phyloP scores from a whole-genome alignment of 1,139 yeast genomes.

The Fermentozyma sake region DNA sequence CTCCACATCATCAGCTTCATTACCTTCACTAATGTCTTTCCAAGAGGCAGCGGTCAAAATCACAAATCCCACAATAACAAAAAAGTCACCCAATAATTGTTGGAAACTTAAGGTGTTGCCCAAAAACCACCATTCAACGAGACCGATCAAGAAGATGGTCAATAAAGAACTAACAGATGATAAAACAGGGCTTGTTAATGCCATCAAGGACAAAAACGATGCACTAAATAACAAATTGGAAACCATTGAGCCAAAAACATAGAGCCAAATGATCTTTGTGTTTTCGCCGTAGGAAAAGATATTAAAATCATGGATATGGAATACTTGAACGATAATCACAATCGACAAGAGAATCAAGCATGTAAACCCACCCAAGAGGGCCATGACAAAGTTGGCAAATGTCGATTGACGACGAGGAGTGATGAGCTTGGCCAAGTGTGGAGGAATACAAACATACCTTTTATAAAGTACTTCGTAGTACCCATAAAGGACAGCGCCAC shows the following conservation, averaged over 20 bases:
- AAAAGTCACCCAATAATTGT: slow-evolving; percentile 53
- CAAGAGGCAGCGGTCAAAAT: slow-evolving; percentile 70
- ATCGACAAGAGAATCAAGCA: slow-evolving; percentile 44
- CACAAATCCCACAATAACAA: slow-evolving; percentile 64
- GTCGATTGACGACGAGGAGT: slow-evolving; percentile 47
- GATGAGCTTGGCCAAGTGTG: slow-evolving; percentile 38
- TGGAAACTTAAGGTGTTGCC: slow-evolving; percentile 46
- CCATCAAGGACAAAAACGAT: slow-evolving; percentile 71
- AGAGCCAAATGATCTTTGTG: slow-evolving; percentile 36
- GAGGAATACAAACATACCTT: slow-evolving; percentile 70
- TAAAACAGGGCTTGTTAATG: slow-evolving; percentile 80
- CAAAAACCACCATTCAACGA: slow-evolving; percentile 72
- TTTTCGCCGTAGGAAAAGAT: slow-evolving; percentile 45
- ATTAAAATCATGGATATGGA: slow-evolving; percentile 57
- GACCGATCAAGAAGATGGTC: slow-evolving; percentile 75
- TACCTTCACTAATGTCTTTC: slow-evolving; percentile 66
- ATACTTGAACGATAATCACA: slow-evolving; percentile 47
- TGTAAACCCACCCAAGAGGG: slow-evolving; percentile 59
- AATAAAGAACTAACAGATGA: slow-evolving; percentile 78
- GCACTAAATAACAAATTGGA: slow-evolving; percentile 70
- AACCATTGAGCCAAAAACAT: slow-evolving; percentile 47
- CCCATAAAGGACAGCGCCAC: slow-evolving; percentile 83
- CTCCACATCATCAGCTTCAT: slow-evolving; percentile 54
- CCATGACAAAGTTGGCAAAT: slow-evolving; percentile 46
- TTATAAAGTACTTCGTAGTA: slow-evolving; percentile 83